Base-by-base conservation (phyloP, 2,329 filamentous ascomycete genomes). In the Botrytis squamosa region DNA sequence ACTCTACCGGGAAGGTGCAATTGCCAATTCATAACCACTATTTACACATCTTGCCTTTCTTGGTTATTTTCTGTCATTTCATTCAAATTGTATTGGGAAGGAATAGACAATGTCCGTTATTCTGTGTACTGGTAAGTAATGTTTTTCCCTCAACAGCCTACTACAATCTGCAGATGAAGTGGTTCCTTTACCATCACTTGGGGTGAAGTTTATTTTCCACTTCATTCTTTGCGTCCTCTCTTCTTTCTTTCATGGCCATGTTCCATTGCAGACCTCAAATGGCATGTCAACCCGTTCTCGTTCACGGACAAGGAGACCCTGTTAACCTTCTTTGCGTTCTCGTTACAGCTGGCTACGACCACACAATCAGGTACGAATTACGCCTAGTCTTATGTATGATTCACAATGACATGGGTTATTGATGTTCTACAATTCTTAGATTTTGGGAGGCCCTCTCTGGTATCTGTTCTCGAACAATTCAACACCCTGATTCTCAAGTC, bases 381-480 rank as follows among this genome's bases (percentile, higher is more conserved):
- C 65, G 33, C 40, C 36, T 22, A 40, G 52, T 55, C 44, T 74
- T 25, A 14, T n/a, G 22, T 20, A 4, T 12, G 2, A 18, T 36
- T 44, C 6, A 60, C 66, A 63, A 67, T 75, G 66, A 75, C 36
- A 59, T 65, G 18, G 36, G 22, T 69, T 70, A 63, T 74, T 75
- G 49, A 77, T 65, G n/a, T 64, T 33, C 8, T 59, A 12, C 29
- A 33, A 63, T 12, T 44, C 66, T 63, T 81, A 97, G 94, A 77
- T 99, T 99, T 85, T 99, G 96, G 96, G 96, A 99, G 84, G 96
- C 96, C 1, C 89, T 99, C 73, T 98, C 95, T 18, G 96, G 96
- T 71, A 98, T 99, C 80, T 99, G 96, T 85, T 98, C 94, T 60
- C 93, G 96, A 77, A 99, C 96, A 36, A 98, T 99, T 79, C 96